phyloP scores from a whole-genome alignment of 2,329 filamentous ascomycete genomes.

The Colletotrichum tamarilloi region DNA sequence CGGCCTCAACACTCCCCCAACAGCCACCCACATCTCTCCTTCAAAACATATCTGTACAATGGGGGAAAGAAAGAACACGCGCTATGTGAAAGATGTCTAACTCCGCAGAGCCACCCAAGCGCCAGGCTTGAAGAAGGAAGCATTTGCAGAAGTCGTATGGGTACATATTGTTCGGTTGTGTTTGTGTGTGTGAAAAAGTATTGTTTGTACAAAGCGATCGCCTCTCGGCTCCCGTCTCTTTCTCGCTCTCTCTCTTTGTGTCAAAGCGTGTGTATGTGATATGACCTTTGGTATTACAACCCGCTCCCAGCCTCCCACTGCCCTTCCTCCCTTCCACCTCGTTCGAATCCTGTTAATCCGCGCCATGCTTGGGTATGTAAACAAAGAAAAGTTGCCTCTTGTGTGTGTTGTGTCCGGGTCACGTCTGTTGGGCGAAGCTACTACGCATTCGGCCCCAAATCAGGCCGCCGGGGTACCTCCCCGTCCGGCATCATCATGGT shows the following conservation, averaged over 20 bases:
- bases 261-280: slow-evolving; percentile 9
- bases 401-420: slow-evolving; percentile 2
- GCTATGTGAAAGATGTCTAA: not conserved
- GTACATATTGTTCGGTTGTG: not conserved
- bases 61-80: not conserved
- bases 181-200: not conserved
- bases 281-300: slow-evolving; percentile 26
- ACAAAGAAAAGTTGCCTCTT: slow-evolving; percentile 29
- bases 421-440: slow-evolving; percentile 7
- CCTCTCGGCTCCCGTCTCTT: not conserved
- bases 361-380: slow-evolving; percentile 34
- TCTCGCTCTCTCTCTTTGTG: not conserved
- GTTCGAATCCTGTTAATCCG: not conserved
- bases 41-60: slow-evolving; percentile 16
- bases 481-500: slow-evolving; percentile 63
- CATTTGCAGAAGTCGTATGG: slow-evolving; percentile 8
- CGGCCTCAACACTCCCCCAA: not conserved
- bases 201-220: slow-evolving; percentile 7
- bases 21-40: not conserved
- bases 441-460: slow-evolving; percentile 34
- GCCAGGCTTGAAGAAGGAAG: slow-evolving; percentile 36
- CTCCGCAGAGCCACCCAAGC: slow-evolving; percentile 26
- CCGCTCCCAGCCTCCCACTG: not conserved
- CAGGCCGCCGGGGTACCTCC: slow-evolving; percentile 57
- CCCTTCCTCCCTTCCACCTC: not conserved